Evolutionary conservation across 2,329 filamentous ascomycete species (phyloP), one percentile per base, ranked within the genome.

Genomic region (Cercospora brassicicola): DNA sequence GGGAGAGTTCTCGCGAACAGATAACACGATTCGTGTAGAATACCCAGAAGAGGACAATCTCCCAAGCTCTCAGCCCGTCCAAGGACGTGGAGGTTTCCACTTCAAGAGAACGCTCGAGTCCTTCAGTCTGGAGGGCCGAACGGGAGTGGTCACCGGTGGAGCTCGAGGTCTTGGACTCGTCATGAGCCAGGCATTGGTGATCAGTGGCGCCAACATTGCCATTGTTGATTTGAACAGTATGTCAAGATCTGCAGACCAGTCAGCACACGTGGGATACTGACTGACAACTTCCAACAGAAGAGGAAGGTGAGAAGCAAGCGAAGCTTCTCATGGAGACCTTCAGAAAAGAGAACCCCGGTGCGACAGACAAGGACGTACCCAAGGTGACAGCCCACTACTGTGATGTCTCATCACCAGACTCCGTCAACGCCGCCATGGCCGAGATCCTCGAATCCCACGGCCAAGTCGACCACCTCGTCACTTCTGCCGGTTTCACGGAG

Each of bases 401-500:
- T 76, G 93, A 97, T 78, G 94, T 97, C 62, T 89, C 92, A 28
- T 88, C 91, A 74, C 90, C 90, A 23, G 87, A 89, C 59, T 94
- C 92, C 6, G 94, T 97, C 70, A 89, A 91, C 67, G 81, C 84
- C 33, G 91, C 91, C 74, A 85, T 97, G 73, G 83, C 84, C 42
- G 90, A 93, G 69, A 86, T 94, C 72, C 78, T 94, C 61, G 62
- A 55, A 4, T 81, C 85, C 67, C 94, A 97, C 78, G 90, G 90
- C 80, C 90, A 91, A 80, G 93, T 97, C 74, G 93, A 97, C 82
- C 90, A 92, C 81, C 87, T 98, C 28, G 94, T 98, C 75, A 97
- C 94, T 28, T 96, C 93, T n/a, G 94, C 94, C 60, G 94, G 94
- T 56, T 97, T 98, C 83, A 95, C 92, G 13, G 94, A 97, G 84